Conservation (phyloP, 306 rosid species). For the Dryas alaskensis region DNA sequence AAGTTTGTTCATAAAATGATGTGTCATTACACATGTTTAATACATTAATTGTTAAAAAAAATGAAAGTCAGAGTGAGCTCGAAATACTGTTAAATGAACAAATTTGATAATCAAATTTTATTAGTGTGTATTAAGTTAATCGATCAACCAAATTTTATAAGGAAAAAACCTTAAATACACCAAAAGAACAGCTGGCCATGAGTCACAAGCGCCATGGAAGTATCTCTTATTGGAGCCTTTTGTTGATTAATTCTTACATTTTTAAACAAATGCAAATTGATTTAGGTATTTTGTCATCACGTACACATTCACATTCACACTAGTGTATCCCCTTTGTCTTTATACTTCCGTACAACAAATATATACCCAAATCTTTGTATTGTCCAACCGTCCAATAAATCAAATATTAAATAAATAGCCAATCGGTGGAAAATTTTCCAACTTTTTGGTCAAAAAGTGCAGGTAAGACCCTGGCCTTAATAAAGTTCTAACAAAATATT, state of each 20-base stretch:
- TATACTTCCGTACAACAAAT: background rate
- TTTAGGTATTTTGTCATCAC: background rate
- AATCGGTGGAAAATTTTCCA: background rate
- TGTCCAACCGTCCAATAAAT: background rate
- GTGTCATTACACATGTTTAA: too few relatives aligned
- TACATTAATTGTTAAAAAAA: too few relatives aligned
- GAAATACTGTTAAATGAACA: too few relatives aligned
- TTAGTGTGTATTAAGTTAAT: background rate
- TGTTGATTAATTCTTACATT: conserved; percentile 1
- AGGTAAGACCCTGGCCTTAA: background rate
- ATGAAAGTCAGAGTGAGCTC: too few relatives aligned
- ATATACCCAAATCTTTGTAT: background rate
- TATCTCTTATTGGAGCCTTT: background rate
- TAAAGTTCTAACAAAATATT: background rate
- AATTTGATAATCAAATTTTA: too few relatives aligned
- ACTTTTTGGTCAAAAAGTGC: conserved; percentile 10
- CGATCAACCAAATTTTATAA: background rate
- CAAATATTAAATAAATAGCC: background rate
- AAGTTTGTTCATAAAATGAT: too few relatives aligned
- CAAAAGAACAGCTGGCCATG: conserved; percentile 1
- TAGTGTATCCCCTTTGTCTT: conserved; percentile 11
- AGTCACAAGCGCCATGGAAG: background rate
- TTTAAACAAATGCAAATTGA: background rate
- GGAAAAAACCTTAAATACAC: background rate
- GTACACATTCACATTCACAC: background rate